Percentiles rank a stretch among this genome's conserved stretches.
Conservation (phyloP, 371 early-diverging fungal genomes). For the Syncephalastrum contaminatum region DNA sequence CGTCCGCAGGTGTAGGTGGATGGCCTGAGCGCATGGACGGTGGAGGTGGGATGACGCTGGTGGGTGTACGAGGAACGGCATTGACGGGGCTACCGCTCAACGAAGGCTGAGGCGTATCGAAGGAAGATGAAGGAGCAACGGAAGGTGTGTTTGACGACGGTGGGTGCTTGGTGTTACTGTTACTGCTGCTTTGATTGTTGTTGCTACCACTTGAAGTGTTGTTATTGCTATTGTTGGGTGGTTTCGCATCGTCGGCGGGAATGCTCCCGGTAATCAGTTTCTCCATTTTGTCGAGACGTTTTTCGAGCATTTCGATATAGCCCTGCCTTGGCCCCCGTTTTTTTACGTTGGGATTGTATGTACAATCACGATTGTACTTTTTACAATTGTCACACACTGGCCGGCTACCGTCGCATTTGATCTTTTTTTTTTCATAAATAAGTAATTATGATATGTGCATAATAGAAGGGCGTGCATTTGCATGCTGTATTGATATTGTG, state of each 20-base stretch:
- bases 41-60: neutral
- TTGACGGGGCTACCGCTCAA: constrained; percentile 1
- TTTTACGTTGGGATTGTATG: constrained; percentile 70
- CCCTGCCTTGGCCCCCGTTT: constrained; percentile 82
- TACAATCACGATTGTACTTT: constrained; percentile 60
- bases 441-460: neutral
- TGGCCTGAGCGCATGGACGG: neutral
- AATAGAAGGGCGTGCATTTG: constrained; percentile 12
- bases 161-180: constrained; percentile 2
- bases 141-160: neutral
- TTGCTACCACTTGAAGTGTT: constrained; percentile 1
- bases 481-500: neutral
- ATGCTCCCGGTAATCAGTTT: constrained; percentile 43
- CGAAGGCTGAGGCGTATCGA: neutral
- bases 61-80: neutral
- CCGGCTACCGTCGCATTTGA: constrained; percentile 78
- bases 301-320: constrained; percentile 74
- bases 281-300: constrained; percentile 72
- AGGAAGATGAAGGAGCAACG: neutral
- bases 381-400: constrained; percentile 79
- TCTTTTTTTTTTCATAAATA: constrained; percentile 23
- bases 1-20: neutral
- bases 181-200: constrained; percentile 8
- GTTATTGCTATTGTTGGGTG: neutral
- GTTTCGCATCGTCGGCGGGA: neutral